Percentiles rank a stretch among this genome's conserved stretches.
Conservation (phyloP, 371 early-diverging fungal genomes). For the Syncephalis fuscata region DNA sequence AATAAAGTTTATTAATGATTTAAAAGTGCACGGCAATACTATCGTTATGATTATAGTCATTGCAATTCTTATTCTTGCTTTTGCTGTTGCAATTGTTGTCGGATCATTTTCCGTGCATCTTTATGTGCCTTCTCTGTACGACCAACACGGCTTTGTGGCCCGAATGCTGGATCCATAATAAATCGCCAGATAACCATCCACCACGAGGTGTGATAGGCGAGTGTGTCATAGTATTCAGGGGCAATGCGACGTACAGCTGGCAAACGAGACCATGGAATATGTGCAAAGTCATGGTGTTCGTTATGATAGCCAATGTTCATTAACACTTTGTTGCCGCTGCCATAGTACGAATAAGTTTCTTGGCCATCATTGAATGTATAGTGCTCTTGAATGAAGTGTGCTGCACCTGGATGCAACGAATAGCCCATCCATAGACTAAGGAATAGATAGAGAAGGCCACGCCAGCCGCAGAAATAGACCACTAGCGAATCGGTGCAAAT, state of each 20-base stretch:
- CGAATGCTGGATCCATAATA: slow-evolving; percentile 46
- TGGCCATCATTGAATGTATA: slow-evolving; percentile 90
- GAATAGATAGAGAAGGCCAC: slow-evolving; percentile 56
- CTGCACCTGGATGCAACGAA: slow-evolving; percentile 88
- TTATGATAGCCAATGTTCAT: slow-evolving; percentile 91
- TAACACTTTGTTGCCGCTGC: slow-evolving; percentile 63
- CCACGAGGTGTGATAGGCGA: slow-evolving; percentile 85
- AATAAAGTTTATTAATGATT: not conserved
- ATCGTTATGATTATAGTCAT: not conserved
- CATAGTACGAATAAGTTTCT: slow-evolving; percentile 97
- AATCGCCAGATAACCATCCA: slow-evolving; percentile 64
- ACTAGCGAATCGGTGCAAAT: slow-evolving; percentile 38
- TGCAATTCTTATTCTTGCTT: not conserved
- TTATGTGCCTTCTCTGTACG: slow-evolving; percentile 55
- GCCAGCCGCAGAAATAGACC: slow-evolving; percentile 35
- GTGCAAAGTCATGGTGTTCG: slow-evolving; percentile 87
- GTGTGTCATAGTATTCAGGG: slow-evolving; percentile 76
- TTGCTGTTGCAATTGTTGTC: slow-evolving; percentile 3
- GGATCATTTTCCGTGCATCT: slow-evolving; percentile 29
- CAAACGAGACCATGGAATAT: slow-evolving; percentile 82
- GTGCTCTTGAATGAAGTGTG: slow-evolving; percentile 96
- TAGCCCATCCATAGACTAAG: slow-evolving; percentile 77
- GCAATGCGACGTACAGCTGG: slow-evolving; percentile 69
- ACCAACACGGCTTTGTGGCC: slow-evolving; percentile 71
- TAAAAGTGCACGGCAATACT: not conserved